Base-by-base conservation (phyloP, 2,329 filamentous ascomycete genomes). In the Colletotrichum eremochloae region DNA sequence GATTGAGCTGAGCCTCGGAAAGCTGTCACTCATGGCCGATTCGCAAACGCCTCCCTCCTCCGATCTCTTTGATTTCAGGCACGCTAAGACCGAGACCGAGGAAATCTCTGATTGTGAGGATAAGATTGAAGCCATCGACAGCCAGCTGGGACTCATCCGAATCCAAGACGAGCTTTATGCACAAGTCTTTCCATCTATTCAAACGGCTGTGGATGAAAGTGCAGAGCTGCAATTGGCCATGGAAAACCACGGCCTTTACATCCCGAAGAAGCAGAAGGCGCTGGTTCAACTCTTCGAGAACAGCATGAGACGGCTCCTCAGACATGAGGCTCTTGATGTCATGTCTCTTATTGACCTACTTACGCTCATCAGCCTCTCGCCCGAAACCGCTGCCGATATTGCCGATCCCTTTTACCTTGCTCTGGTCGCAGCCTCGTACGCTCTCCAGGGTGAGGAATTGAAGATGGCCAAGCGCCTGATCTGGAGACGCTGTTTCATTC, bases 1-100 rank as follows among this genome's bases (percentile, higher is more conserved):
- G 81, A 93, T 97, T 44, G 93, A 98, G 81, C 85, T 98, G 36
- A 97, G 94, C 72, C 86, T 99, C 50, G 93, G 94, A 46, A 98
- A 98, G 82, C 87, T 99, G 58, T 89, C 92, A 20, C 86, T 91
- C 66, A 82, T 98, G 75, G 94, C 94, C 20, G 89, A 91, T 50
- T 85, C 84, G 9, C 81, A 83, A 64, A 78, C 77, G 70, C 77
- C 76, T 44, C 73, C 72, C 24, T 31, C 75, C 57, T 68, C 50
- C 48, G 66, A 74, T 36, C 67, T 72, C 2, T 75, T 77, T 15
- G 75, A 76, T 24, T 76, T 75, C 53, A 79, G 80, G 70, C 75
- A 79, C 62, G 78, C 82, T 67, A 78, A 80, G 65, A 80, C 86
- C 68, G 82, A 86, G 74, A 77, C 79, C 50, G 77, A 81, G 73